Percentiles rank a stretch among this genome's conserved stretches.
Evolutionary conservation across 139 green algal species (phyloP).

Genomic region (Coelastrella sp.): DNA sequence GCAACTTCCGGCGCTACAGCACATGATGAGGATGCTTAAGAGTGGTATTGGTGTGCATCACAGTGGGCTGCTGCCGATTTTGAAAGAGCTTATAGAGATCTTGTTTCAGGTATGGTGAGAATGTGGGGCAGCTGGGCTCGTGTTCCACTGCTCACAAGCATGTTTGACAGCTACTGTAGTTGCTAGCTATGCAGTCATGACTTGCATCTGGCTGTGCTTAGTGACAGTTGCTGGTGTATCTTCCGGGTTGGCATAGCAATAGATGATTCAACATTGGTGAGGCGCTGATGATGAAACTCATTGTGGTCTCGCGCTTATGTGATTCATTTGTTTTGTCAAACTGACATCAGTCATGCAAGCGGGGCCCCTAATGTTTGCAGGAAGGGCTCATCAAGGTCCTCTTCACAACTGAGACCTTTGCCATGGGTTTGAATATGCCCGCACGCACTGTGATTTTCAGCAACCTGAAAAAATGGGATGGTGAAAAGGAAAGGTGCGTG

Average conservation of each 20-base stretch:
- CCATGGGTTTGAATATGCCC: constrained; percentile 99
- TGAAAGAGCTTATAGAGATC: constrained; percentile 98
- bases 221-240: too few relatives aligned
- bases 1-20: constrained; percentile 77
- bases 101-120: constrained; percentile 87
- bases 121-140: neutral
- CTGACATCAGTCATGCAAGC: too few relatives aligned
- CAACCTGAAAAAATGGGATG: constrained; percentile 92
- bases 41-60: constrained; percentile 95
- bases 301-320: too few relatives aligned
- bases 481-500: constrained; percentile 60
- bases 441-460: constrained; percentile 95
- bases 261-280: too few relatives aligned
- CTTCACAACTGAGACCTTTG: constrained; percentile 97
- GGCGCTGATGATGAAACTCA: too few relatives aligned
- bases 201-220: too few relatives aligned
- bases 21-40: constrained; percentile 87
- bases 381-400: constrained; percentile 66
- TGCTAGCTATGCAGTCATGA: too few relatives aligned
- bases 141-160: too few relatives aligned
- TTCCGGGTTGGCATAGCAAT: too few relatives aligned
- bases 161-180: neutral
- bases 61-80: constrained; percentile 93
- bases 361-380: too few relatives aligned
- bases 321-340: too few relatives aligned